A percentile compares a stretch with the other conserved stretches of the same genome.
These are phyloP conservation scores for Penicillium psychrofluorescens DNA, from an alignment of 495 filamentous ascomycete genomes.

Conservation along the genomic window DNA sequence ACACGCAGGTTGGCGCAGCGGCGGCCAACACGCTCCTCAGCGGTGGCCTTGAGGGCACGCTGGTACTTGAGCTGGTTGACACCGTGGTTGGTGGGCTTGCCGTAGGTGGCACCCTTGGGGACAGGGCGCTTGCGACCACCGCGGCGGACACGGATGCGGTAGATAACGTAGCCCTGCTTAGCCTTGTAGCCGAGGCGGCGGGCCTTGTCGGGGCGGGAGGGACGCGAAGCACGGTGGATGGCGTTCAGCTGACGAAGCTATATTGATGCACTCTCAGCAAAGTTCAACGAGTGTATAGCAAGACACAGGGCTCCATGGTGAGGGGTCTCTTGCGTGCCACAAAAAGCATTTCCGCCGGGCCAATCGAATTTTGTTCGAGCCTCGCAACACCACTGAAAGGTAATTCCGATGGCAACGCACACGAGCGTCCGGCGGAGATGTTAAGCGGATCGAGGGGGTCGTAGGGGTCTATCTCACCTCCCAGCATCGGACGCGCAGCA, in stretches of 20 bases:
- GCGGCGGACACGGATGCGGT: constrained; percentile 93
- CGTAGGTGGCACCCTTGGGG: constrained; percentile 97
- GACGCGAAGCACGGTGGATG: constrained; percentile 97
- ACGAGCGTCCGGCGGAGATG: constrained; percentile 41
- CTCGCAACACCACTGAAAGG: constrained; percentile 29
- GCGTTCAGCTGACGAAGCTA: constrained; percentile 98
- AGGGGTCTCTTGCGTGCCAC: constrained; percentile 34
- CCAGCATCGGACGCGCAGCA: constrained; percentile 99
- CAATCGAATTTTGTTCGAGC: constrained; percentile 25
- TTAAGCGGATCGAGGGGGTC: constrained; percentile 40
- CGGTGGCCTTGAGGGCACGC: constrained; percentile 91
- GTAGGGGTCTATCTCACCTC: constrained; percentile 73
- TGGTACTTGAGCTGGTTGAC: constrained; percentile 99
- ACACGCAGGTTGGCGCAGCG: constrained; percentile 98
- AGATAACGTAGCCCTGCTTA: constrained; percentile 99
- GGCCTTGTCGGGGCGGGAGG: constrained; percentile 98
- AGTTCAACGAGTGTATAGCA: constrained; percentile 99
- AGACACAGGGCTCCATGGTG: constrained; percentile 38
- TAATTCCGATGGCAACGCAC: constrained; percentile 35
- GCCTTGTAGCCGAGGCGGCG: constrained; percentile 99
- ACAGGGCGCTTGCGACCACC: constrained; percentile 95
- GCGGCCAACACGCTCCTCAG: constrained; percentile 99
- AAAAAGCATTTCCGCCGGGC: constrained; percentile 32
- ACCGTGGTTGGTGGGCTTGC: constrained; percentile 99
- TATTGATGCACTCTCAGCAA: constrained; percentile 99